Percentiles rank a stretch among this genome's conserved stretches.
These are phyloP conservation scores for Trametes cingulata DNA, from an alignment of 768 basidiomycete genomes.

Conservation along the genomic window DNA sequence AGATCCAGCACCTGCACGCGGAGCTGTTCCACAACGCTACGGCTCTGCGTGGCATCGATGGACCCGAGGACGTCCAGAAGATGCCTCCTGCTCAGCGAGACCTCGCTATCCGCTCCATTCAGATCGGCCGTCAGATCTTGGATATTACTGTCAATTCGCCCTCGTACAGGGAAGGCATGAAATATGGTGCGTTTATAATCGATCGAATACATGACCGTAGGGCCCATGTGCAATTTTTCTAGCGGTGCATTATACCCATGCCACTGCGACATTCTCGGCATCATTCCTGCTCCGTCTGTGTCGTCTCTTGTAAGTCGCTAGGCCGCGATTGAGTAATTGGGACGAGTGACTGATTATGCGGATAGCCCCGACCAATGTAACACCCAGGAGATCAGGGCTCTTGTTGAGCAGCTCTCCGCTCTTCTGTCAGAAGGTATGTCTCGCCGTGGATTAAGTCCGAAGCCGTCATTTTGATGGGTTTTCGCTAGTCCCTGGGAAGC, in stretches of 20 bases:
- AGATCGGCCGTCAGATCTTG: constrained; percentile 75
- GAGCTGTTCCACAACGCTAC: constrained; percentile 84
- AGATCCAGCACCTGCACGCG: constrained; percentile 88
- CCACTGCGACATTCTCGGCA: constrained; percentile 91
- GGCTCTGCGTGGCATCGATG: constrained; percentile 78
- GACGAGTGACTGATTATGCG: background rate
- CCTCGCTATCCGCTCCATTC: constrained; percentile 79
- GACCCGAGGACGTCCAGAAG: constrained; percentile 81
- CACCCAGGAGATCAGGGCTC: constrained; percentile 65
- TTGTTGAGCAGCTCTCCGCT: constrained; percentile 76
- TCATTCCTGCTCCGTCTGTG: constrained; percentile 86
- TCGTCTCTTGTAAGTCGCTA: constrained; percentile 73
- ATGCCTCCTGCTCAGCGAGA: constrained; percentile 80
- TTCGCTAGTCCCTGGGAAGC: constrained; percentile 79
- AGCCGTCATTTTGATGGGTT: constrained; percentile 7
- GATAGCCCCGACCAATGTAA: constrained; percentile 84
- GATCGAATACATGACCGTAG: background rate
- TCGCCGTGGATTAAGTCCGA: constrained; percentile 22
- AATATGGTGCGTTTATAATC: constrained; percentile 64
- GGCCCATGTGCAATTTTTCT: constrained; percentile 6
- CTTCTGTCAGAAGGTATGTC: constrained; percentile 76
- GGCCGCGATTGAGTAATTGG: background rate
- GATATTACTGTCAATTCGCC: constrained; percentile 85
- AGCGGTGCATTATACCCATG: constrained; percentile 92
- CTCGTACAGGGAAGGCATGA: constrained; percentile 88